These are phyloP conservation scores for Suhomyces chickasaworum DNA, from an alignment of 1,139 yeast species.

Conservation along the genomic window DNA sequence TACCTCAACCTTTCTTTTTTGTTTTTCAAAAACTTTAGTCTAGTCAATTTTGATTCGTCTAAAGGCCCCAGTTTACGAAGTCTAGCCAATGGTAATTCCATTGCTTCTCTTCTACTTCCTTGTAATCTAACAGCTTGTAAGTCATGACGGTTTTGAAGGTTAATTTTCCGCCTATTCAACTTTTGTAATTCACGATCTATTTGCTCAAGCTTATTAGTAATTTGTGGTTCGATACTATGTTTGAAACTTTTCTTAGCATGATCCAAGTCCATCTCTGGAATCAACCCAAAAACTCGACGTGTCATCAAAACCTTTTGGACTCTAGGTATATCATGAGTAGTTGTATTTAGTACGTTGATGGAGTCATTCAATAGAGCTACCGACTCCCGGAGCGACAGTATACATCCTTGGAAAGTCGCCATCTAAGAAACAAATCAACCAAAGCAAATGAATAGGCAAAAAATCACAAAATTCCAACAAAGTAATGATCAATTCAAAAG, in stretches of 20 bases:
- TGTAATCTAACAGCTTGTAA: conserved; percentile 37
- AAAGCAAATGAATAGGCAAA: background rate
- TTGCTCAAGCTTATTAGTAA: conserved; percentile 16
- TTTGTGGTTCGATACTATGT: conserved; percentile 37
- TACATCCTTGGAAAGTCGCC: conserved; percentile 28
- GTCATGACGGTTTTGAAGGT: conserved; percentile 34
- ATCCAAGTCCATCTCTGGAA: conserved; percentile 44
- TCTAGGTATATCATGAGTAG: conserved; percentile 39
- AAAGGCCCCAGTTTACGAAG: conserved; percentile 11
- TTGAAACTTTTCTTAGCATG: conserved; percentile 38
- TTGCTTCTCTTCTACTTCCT: conserved; percentile 21
- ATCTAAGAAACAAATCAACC: background rate
- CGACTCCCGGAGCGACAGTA: conserved; percentile 33
- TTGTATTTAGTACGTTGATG: conserved; percentile 29
- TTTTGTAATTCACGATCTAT: conserved; percentile 20
- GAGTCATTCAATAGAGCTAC: conserved; percentile 36
- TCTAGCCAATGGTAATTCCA: conserved; percentile 9
- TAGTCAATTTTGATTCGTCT: conserved; percentile 30
- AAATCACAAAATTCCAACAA: no score
- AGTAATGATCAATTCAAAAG: no score
- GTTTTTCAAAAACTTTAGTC: conserved; percentile 36
- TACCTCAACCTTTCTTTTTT: conserved; percentile 43
- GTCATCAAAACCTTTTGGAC: conserved; percentile 37
- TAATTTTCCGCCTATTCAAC: conserved; percentile 28
- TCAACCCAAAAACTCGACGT: conserved; percentile 43